These are phyloP conservation scores for Calocera viscosa DNA, from an alignment of 768 basidiomycete genomes.

Conservation along the genomic window DNA sequence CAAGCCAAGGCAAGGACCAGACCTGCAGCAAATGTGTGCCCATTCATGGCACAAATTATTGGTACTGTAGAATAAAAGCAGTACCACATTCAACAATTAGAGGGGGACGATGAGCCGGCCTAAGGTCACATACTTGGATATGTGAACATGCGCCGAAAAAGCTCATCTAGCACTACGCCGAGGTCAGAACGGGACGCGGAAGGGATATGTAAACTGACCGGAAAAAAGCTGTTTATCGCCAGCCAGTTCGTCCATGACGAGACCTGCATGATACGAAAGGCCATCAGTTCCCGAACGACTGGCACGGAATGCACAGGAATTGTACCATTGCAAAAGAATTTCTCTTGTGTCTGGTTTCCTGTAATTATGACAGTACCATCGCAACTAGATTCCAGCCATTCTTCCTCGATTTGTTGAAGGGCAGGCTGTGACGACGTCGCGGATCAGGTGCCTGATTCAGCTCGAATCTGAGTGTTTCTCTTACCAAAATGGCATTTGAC, in stretches of 20 bases:
- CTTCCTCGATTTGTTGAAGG: neutral
- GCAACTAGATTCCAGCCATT: slow-evolving; percentile 23
- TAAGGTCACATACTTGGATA: slow-evolving; percentile 50
- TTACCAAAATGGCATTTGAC: slow-evolving; percentile 48
- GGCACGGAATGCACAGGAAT: neutral
- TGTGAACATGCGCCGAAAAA: slow-evolving; percentile 22
- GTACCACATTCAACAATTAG: neutral
- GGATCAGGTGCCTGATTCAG: slow-evolving; percentile 28
- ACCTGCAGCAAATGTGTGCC: slow-evolving; percentile 76
- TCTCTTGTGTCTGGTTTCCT: slow-evolving; percentile 61
- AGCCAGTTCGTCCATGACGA: slow-evolving; percentile 45
- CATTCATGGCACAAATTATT: slow-evolving; percentile 66
- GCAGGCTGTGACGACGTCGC: slow-evolving; percentile 14
- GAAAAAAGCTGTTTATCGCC: slow-evolving; percentile 51
- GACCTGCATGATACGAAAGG: slow-evolving; percentile 35
- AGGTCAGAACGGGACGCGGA: neutral
- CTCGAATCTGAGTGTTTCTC: slow-evolving; percentile 64
- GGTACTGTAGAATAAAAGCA: slow-evolving; percentile 40
- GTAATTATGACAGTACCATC: slow-evolving; percentile 65
- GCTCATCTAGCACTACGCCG: neutral
- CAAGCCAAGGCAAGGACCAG: slow-evolving; percentile 68
- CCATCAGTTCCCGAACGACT: too few relatives aligned
- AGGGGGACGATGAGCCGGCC: neutral
- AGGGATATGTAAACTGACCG: slow-evolving; percentile 29
- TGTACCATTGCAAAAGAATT: slow-evolving; percentile 78